Conservation (phyloP, 2,329 filamentous ascomycete species). For the Fusarium robinianum region DNA sequence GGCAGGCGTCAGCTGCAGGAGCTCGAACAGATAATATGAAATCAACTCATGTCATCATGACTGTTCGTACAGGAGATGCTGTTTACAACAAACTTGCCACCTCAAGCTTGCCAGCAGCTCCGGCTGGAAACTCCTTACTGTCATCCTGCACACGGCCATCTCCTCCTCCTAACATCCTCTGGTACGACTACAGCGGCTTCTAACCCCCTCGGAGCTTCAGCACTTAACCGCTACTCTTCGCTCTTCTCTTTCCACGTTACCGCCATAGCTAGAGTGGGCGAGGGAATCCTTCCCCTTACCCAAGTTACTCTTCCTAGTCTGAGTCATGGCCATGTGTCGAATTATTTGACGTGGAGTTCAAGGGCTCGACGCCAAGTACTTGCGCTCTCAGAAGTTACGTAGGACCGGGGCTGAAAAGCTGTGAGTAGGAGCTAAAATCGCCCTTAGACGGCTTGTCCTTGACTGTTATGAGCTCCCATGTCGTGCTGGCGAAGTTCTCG, state of each 20-base stretch:
- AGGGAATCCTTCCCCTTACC: conserved; percentile 3
- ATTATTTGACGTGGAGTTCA: not conserved
- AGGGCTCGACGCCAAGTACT: conserved; percentile 2
- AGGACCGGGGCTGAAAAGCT: conserved; percentile 3
- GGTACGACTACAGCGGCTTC: not conserved
- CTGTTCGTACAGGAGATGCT: too few relatives aligned
- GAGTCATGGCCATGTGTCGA: conserved; percentile 1
- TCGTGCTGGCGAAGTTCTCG: conserved; percentile 6
- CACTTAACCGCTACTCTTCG: conserved; percentile 1
- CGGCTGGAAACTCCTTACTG: not conserved
- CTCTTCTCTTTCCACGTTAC: not conserved
- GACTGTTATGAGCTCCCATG: conserved; percentile 7
- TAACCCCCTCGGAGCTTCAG: not conserved
- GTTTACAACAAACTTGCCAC: too few relatives aligned
- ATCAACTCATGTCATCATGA: too few relatives aligned
- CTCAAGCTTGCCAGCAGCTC: not conserved
- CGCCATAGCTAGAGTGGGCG: not conserved
- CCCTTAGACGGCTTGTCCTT: conserved; percentile 5
- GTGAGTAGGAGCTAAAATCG: conserved; percentile 3
- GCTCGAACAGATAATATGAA: too few relatives aligned
- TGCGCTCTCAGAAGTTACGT: conserved; percentile 3
- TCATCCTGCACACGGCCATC: not conserved
- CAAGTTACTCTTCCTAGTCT: not conserved
- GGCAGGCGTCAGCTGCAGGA: too few relatives aligned
- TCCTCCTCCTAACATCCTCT: not conserved